These are phyloP conservation scores for Fusarium sp. DNA, from an alignment of 2,329 filamentous ascomycete species.

Conservation along the genomic window DNA sequence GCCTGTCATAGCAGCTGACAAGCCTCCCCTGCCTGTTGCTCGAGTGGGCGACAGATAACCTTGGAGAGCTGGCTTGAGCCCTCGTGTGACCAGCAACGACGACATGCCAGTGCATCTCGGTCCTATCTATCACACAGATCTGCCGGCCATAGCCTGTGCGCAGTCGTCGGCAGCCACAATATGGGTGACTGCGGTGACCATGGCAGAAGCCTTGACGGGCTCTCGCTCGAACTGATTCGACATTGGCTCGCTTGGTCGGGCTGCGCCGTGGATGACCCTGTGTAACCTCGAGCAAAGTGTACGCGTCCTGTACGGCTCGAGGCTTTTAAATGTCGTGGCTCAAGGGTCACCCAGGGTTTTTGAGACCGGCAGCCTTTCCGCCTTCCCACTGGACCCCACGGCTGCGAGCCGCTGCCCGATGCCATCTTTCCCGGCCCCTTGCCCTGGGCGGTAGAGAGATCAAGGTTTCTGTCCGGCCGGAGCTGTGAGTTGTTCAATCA, in stretches of 20 bases:
- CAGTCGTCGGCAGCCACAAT: conserved; percentile 21
- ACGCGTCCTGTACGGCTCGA: conserved; percentile 22
- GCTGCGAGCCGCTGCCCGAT: conserved; percentile 1
- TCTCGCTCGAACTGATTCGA: conserved; percentile 26
- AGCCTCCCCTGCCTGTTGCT: background rate
- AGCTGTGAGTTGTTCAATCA: background rate
- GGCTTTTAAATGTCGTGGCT: conserved; percentile 10
- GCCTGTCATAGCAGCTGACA: background rate
- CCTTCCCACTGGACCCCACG: background rate
- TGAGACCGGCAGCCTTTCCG: background rate
- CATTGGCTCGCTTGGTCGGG: conserved; percentile 22
- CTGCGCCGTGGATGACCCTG: conserved; percentile 18
- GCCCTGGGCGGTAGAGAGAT: background rate
- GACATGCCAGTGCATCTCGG: background rate
- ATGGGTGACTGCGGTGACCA: conserved; percentile 3
- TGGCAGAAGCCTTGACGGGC: conserved; percentile 10
- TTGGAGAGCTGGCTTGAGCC: conserved; percentile 23
- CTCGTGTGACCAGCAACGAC: conserved; percentile 25
- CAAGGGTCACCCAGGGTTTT: background rate
- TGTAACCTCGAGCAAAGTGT: conserved; percentile 33
- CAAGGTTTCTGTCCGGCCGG: background rate
- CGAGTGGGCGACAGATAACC: background rate
- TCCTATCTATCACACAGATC: conserved; percentile 1
- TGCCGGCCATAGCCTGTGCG: background rate
- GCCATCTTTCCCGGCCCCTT: background rate